Conservation (phyloP, 805 yeast genomes). For the Metschnikowia lunata region DNA sequence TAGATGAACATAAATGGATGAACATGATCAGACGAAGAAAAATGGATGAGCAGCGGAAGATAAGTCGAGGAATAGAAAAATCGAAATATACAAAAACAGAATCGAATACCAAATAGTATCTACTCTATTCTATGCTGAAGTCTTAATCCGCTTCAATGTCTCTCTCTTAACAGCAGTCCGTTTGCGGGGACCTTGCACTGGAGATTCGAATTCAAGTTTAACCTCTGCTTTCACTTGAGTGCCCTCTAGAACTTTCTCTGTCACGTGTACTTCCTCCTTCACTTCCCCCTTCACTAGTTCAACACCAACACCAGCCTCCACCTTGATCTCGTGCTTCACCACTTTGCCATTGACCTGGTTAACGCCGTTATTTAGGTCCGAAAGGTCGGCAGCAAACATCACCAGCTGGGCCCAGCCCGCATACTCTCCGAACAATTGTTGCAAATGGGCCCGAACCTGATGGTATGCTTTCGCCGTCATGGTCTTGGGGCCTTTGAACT, state of each 20-base stretch:
- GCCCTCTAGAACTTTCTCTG: neutral
- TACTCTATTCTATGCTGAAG: neutral
- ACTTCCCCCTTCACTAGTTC: neutral
- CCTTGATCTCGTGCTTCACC: conserved; percentile 13
- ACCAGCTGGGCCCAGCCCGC: conserved; percentile 99
- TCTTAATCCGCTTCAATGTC: conserved; percentile 7
- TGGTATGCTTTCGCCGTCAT: conserved; percentile 51
- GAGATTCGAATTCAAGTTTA: neutral
- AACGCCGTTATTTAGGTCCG: conserved; percentile 66
- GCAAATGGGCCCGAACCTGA: conserved; percentile 56
- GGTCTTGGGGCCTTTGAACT: conserved; percentile 44
- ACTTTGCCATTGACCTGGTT: conserved; percentile 26
- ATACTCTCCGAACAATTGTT: conserved; percentile 74
- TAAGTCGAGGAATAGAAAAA: too few relatives aligned
- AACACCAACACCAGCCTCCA: neutral
- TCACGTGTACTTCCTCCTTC: neutral
- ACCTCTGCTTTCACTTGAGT: neutral
- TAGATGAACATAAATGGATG: too few relatives aligned
- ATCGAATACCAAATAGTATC: too few relatives aligned
- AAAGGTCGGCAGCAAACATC: conserved; percentile 78
- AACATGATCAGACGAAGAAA: too few relatives aligned
- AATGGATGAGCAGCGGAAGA: too few relatives aligned
- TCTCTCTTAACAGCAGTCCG: neutral
- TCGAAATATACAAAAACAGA: too few relatives aligned
- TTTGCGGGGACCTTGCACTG: neutral